Base-by-base conservation (phyloP, 2,329 filamentous ascomycete species). In the Xylariaceae sp. region DNA sequence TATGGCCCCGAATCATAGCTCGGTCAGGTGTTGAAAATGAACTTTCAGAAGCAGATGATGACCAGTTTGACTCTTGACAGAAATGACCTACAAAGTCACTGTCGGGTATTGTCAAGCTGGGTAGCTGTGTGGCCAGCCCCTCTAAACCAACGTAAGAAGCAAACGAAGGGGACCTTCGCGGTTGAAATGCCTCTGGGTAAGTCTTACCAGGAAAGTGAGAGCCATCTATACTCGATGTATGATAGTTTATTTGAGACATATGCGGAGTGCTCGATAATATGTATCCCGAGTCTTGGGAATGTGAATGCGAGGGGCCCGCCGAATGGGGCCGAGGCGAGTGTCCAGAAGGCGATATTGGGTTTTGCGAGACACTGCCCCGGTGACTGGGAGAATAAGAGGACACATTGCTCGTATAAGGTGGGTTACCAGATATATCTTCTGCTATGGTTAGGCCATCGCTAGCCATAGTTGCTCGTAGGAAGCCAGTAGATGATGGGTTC, bases 1-100 rank as follows among this genome's bases (percentile, higher is more conserved):
- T 56, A 45, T 55, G 65, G 26, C 57, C 54, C 37, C 56, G 58
- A 19, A 54, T 55, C 27, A 51, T 40, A 29, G 50, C 63, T 9
- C 49, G 50, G 11, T 62, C 57, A 19, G 75, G 72, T 2, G 77
- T 76, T 2, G 77, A 79, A 59, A 74, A 79, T 29, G 68, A 70
- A 64, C 76, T 78, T 44, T 74, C 74, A 6, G 76, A 70, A n/a
- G 73, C 68, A 9, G 77, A 77, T 3, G 76, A 76, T 3, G 71
- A 63, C 68, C 75, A 74, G 4, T 69, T 69, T 6, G 76, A 71
- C 31, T 76, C 75, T 35, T 69, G 56, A 53, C 68, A 32, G 45
- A 67, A 51, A 66, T 67, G 64, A 60, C 61, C 69, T 64, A 68
- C 68, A 55, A 64, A 48, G 58, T 55, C 65, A 50, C 53, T 62